These are phyloP conservation scores for Auxenochlorella protothecoides DNA, from an alignment of 139 green algal genomes.

Conservation along the genomic window DNA sequence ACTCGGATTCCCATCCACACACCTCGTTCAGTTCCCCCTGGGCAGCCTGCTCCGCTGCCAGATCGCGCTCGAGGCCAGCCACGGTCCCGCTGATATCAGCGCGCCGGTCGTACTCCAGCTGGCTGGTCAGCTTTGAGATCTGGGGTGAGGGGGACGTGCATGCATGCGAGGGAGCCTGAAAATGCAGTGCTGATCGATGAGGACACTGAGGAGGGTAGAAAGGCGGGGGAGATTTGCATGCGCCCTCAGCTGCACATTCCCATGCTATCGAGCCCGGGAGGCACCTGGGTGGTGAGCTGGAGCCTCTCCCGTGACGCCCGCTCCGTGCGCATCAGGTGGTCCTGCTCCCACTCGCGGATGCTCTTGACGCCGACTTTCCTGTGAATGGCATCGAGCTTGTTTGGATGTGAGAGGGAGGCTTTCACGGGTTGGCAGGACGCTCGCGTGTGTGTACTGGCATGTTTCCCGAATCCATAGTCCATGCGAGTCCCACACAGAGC, in stretches of 20 bases:
- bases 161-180: too few species aligned
- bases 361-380: conserved; percentile 60
- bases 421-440: too few species aligned
- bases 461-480: too few species aligned
- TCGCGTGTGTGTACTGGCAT: too few species aligned
- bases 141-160: conserved; percentile 13
- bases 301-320: conserved; percentile 12
- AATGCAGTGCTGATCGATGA: too few species aligned
- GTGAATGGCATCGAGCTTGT: not conserved
- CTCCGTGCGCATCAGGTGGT: conserved; percentile 42
- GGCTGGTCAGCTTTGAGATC: conserved; percentile 34
- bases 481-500: too few species aligned
- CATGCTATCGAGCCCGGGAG: not conserved
- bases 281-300: conserved; percentile 20
- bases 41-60: conserved; percentile 1
- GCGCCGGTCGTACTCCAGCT: conserved; percentile 64
- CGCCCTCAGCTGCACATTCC: too few species aligned
- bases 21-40: conserved; percentile 14
- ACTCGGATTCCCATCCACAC: not conserved
- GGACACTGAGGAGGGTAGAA: too few species aligned
- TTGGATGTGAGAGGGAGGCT: too few species aligned
- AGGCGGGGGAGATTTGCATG: not conserved
- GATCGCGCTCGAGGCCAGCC: conserved; percentile 7
- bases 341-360: conserved; percentile 84
- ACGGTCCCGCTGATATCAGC: conserved; percentile 6